Evolutionary conservation across 176 grass and related monocot species (phyloP), one percentile per base, ranked within the genome.

Genomic region (Echinochloa phyllopogon): DNA sequence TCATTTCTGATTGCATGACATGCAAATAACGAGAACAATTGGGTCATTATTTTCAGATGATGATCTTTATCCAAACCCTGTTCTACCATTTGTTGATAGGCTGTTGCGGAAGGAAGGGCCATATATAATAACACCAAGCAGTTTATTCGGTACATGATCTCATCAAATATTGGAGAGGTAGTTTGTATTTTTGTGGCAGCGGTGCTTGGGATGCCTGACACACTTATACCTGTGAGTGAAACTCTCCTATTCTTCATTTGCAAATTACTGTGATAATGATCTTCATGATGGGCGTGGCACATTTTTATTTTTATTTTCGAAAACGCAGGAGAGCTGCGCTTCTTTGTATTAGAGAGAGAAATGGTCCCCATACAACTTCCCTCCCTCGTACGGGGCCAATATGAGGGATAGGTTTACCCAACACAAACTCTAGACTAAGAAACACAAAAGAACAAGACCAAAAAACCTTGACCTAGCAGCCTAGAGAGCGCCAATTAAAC

Each of bases 71-170:
- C 76, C 36, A 57, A 82, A 90, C 21, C 25, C 72, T 82, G 21
- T 69, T 36, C 36, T 82, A 83, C 86, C 39, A 59, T 86, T 82
- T 94, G 56, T 57, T 76, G 75, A 82, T 76, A 99, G 96, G 96
- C 96, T 90, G 93, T 99, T 89, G 93, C 91, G 21, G 96, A 99
- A 80, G 96, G 96, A 85, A 90, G 96, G 77, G 93, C 96, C 77
- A 99, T 99, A 89, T 99, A 99, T 81, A 99, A 94, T 90, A 99
- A 99, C 83, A 98, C 96, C 25, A 99, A 94, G 77, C 96, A 99
- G 70, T 99, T 99, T 76, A 96, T 99, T 65, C 90, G 96, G 41
- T 99, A 99, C 83, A 99, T 99, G 96, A 99, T 99, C 27, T 99
- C 96, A 64, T 99, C 96, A 60, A 99, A 99, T 88, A 99, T 99